These are phyloP conservation scores for Cercospora beticola DNA, from an alignment of 2,329 filamentous ascomycete genomes.

Conservation along the genomic window DNA sequence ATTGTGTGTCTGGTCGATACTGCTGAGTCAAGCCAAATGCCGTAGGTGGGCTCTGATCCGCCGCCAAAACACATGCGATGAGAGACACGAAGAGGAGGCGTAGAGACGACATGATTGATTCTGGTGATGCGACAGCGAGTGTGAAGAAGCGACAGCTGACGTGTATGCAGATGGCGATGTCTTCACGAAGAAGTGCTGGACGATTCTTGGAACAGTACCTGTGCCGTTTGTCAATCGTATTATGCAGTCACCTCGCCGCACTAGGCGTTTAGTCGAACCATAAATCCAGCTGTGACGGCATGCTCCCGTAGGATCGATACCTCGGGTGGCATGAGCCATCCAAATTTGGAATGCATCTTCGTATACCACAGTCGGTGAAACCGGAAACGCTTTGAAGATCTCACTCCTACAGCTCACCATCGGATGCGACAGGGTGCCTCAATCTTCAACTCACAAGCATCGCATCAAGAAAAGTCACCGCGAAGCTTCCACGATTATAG, in stretches of 20 bases:
- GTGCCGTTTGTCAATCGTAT: neutral
- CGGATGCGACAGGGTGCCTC: neutral
- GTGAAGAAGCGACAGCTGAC: neutral
- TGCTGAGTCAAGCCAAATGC: constrained; percentile 8
- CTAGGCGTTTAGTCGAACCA: neutral
- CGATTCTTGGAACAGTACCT: neutral
- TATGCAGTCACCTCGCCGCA: neutral
- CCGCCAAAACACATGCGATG: neutral
- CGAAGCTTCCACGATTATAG: neutral
- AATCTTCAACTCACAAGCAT: neutral
- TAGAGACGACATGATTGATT: neutral
- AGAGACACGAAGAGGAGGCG: neutral
- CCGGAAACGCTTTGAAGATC: neutral
- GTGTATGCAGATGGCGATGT: neutral
- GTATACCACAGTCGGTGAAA: neutral
- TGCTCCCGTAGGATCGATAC: neutral
- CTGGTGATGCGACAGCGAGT: neutral
- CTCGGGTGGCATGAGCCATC: constrained; percentile 6
- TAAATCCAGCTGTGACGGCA: neutral
- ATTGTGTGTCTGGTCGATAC: constrained; percentile 10
- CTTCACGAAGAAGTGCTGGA: neutral
- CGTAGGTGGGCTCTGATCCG: constrained; percentile 9
- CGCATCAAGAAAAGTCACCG: neutral
- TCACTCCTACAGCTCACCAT: neutral
- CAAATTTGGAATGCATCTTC: neutral